phyloP scores from a whole-genome alignment of 2,329 filamentous ascomycete genomes.

The Fusarium tupiense region DNA sequence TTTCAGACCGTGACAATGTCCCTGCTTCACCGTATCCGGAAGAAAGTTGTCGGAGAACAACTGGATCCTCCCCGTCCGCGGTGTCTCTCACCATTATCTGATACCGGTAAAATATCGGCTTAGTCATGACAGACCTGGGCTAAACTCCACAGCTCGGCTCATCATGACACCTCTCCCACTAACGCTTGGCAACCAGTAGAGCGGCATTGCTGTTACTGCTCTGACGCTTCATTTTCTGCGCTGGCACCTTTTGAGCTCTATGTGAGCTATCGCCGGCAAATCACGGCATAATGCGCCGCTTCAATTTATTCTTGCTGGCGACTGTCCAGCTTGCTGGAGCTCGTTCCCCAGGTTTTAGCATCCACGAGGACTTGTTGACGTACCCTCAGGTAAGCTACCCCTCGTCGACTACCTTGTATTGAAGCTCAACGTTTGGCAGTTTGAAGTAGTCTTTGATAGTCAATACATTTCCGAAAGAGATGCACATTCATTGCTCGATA shows the following conservation, averaged over 20 bases:
- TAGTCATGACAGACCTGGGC: conserved; percentile 10
- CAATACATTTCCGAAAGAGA: conserved; percentile 76
- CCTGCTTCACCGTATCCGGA: conserved; percentile 11
- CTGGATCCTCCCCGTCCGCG: neutral
- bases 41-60: conserved; percentile 1
- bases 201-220: neutral
- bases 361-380: conserved; percentile 87
- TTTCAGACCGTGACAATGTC: conserved; percentile 17
- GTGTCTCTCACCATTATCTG: conserved; percentile 7
- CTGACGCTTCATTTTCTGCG: conserved; percentile 19
- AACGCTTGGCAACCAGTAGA: conserved; percentile 27
- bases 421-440: conserved; percentile 61
- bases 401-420: neutral
- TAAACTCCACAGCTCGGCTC: conserved; percentile 36
- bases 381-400: conserved; percentile 77
- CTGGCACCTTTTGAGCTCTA: conserved; percentile 37
- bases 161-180: conserved; percentile 47
- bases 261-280: conserved; percentile 38
- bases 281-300: conserved; percentile 61
- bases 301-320: conserved; percentile 56
- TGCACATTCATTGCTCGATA: conserved; percentile 69
- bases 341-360: conserved; percentile 74
- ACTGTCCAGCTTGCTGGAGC: conserved; percentile 57
- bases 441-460: conserved; percentile 80
- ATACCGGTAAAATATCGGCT: conserved; percentile 40